Evolutionary conservation across 164 flowering plant species (phyloP).

Genomic region (Umbellularia californica): DNA sequence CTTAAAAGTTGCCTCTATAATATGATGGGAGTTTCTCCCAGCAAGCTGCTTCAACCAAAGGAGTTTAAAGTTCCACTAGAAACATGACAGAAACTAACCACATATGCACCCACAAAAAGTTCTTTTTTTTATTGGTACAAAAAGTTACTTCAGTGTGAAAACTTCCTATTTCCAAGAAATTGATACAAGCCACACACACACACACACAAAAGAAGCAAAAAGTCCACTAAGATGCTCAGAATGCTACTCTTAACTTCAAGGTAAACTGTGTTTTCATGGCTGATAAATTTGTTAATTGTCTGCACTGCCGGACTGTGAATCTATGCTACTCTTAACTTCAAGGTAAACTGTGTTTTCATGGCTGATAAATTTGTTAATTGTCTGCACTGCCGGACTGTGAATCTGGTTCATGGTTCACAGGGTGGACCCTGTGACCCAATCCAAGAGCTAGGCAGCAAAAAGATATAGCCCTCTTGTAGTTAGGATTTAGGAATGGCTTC

Average conservation of each 20-base stretch:
- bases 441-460: no score
- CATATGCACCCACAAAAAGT: background rate
- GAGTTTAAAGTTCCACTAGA: background rate
- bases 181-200: background rate
- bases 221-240: background rate
- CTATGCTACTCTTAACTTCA: background rate
- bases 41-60: constrained; percentile 56
- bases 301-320: no score
- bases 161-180: background rate
- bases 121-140: no score
- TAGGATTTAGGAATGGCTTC: no score
- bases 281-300: background rate
- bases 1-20: constrained; percentile 97
- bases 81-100: background rate
- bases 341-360: background rate
- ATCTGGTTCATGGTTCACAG: background rate
- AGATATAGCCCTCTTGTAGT: no score
- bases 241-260: background rate
- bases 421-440: background rate
- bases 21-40: constrained; percentile 96
- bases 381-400: no score
- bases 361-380: background rate
- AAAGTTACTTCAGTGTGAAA: background rate
- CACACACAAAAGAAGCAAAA: background rate
- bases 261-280: background rate